Conservation (phyloP, 140 eudicot genomes). For the Stevia rebaudiana region DNA sequence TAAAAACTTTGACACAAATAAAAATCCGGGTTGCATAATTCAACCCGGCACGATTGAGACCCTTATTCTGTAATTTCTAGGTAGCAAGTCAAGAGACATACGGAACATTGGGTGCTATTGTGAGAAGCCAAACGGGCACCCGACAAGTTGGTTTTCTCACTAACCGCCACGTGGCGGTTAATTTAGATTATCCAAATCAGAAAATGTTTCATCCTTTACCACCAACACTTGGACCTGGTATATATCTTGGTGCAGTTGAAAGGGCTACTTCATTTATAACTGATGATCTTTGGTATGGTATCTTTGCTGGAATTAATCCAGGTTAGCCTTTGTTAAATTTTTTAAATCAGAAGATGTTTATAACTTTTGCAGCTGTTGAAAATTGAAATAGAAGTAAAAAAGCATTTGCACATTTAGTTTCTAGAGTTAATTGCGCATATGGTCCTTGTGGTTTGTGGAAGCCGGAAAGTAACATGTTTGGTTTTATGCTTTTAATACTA, state of each 20-base stretch:
- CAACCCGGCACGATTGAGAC: too few species aligned
- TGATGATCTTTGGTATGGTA: constrained; percentile 96
- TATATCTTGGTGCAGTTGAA: constrained; percentile 94
- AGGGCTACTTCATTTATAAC: constrained; percentile 96
- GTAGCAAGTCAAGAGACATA: constrained; percentile 98
- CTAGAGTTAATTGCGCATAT: too few species aligned
- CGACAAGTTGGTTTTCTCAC: constrained; percentile 93
- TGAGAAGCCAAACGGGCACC: constrained; percentile 95
- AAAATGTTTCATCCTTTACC: constrained; percentile 98
- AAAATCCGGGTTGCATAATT: too few species aligned
- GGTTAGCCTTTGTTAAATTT: constrained; percentile 42
- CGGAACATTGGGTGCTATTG: constrained; percentile 95
- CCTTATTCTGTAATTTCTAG: constrained; percentile 31
- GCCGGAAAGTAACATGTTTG: too few species aligned
- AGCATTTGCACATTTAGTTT: neutral
- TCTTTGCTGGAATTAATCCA: constrained; percentile 94
- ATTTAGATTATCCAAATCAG: constrained; percentile 90
- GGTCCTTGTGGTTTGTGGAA: too few species aligned
- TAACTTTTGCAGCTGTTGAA: constrained; percentile 10
- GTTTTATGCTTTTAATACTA: too few species aligned
- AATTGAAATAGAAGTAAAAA: neutral
- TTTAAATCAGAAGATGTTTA: too few species aligned
- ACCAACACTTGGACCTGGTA: constrained; percentile 96
- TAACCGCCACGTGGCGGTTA: constrained; percentile 91
- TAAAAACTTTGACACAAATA: too few species aligned